Evolutionary conservation across 2,329 filamentous ascomycete species (phyloP).

Genomic region (Arthrobotrys sphaeroides): DNA sequence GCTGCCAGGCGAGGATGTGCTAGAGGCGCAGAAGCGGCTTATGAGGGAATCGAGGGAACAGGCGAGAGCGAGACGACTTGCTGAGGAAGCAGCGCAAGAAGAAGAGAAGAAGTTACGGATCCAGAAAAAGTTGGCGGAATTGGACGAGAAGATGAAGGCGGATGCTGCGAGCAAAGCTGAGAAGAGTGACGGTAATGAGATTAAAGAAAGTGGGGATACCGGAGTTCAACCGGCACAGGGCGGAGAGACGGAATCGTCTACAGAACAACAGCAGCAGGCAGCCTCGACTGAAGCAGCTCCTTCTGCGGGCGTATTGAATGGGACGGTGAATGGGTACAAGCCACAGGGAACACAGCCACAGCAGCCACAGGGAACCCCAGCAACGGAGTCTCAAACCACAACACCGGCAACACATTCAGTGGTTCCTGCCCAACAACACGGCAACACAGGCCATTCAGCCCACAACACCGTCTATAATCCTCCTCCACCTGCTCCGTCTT

Average conservation of each 20-base stretch:
- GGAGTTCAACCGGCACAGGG: background rate
- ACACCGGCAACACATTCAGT: conserved; percentile 30
- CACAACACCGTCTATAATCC: no score
- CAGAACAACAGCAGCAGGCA: background rate
- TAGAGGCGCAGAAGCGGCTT: conserved; percentile 71
- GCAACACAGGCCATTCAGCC: conserved; percentile 3
- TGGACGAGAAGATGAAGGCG: conserved; percentile 61
- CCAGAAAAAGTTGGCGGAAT: conserved; percentile 64
- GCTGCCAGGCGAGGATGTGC: conserved; percentile 65
- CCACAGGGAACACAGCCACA: conserved; percentile 1
- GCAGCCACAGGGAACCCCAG: background rate
- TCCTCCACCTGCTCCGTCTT: no score
- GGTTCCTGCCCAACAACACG: conserved; percentile 15
- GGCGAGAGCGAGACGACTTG: conserved; percentile 73
- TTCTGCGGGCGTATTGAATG: background rate
- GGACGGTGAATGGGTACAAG: conserved; percentile 5
- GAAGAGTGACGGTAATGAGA: background rate
- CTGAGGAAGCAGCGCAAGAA: conserved; percentile 76
- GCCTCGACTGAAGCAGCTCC: background rate
- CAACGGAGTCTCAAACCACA: conserved; percentile 1
- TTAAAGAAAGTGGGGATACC: background rate
- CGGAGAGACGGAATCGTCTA: background rate
- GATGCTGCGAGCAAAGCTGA: conserved; percentile 53
- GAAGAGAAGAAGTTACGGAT: conserved; percentile 76
- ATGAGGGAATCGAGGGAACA: conserved; percentile 77